A percentile compares a stretch with the other conserved stretches of the same genome.
These are phyloP conservation scores for Claviceps africana DNA, from an alignment of 2,329 filamentous ascomycete species.

Conservation along the genomic window DNA sequence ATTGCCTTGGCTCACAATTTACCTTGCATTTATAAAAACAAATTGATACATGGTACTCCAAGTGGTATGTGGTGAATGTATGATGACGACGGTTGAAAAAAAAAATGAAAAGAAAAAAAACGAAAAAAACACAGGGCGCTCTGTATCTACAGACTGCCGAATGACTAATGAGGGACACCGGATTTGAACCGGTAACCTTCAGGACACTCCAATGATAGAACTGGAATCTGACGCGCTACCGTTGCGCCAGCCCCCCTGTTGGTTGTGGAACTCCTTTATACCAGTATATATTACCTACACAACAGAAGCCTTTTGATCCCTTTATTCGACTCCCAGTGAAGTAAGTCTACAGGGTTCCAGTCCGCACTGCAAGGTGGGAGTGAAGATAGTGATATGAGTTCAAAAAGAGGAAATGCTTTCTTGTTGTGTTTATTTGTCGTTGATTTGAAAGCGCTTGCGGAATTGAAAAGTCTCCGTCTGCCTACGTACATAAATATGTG, in stretches of 20 bases:
- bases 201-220: neutral
- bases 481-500: too few relatives aligned
- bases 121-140: too few relatives aligned
- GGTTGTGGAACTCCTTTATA: accelerated
- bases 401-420: neutral
- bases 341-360: too few relatives aligned
- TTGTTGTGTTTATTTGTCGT: neutral
- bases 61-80: neutral
- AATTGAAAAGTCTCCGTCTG: too few relatives aligned
- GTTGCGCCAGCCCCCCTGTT: conserved; percentile 7
- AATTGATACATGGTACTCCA: neutral
- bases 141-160: too few relatives aligned
- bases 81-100: neutral
- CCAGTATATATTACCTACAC: accelerated
- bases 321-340: neutral
- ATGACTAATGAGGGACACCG: conserved; percentile 9
- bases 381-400: neutral
- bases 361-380: neutral
- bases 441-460: neutral
- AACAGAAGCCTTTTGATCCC: too few relatives aligned
- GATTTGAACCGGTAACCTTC: conserved; percentile 8
- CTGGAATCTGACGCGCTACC: conserved; percentile 9
- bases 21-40: neutral
- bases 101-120: neutral
- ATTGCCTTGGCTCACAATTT: too few relatives aligned